Conservation (phyloP, 2,329 filamentous ascomycete genomes). For the Huntiella moniliformis region DNA sequence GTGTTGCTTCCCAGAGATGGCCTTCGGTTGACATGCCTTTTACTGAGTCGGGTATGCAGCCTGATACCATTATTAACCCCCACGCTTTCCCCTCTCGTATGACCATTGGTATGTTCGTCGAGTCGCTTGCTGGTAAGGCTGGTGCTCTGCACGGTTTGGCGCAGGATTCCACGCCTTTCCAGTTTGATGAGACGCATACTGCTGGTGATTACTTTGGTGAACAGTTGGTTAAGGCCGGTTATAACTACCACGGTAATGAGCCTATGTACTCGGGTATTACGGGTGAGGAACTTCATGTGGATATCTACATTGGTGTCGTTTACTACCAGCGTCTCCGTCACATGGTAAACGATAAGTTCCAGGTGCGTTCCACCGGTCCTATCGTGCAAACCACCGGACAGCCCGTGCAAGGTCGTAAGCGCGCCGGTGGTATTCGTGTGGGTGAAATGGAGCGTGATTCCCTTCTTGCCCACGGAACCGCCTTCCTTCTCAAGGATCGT, state of each 20-base stretch:
- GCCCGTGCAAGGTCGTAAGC: conserved; percentile 89
- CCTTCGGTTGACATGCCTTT: conserved; percentile 88
- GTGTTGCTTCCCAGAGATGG: conserved; percentile 93
- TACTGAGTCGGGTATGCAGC: conserved; percentile 87
- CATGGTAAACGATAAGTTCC: conserved; percentile 99
- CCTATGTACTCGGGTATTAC: conserved; percentile 98
- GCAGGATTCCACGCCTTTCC: conserved; percentile 89
- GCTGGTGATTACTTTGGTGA: conserved; percentile 91
- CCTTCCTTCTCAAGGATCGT: conserved; percentile 85
- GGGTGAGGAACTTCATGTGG: conserved; percentile 77
- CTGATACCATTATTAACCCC: conserved; percentile 96
- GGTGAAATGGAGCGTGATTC: conserved; percentile 98
- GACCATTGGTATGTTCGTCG: conserved; percentile 99
- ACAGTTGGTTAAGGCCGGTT: conserved; percentile 84
- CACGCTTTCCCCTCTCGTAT: conserved; percentile 98
- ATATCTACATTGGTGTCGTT: conserved; percentile 92
- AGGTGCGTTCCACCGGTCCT: conserved; percentile 88
- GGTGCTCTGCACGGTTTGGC: conserved; percentile 89
- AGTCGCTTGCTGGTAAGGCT: conserved; percentile 88
- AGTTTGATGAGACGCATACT: conserved; percentile 80
- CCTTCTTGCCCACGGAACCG: conserved; percentile 82
- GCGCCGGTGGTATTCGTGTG: conserved; percentile 94
- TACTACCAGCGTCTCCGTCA: conserved; percentile 96
- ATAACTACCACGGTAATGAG: conserved; percentile 97
- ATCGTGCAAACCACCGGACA: conserved; percentile 82